Evolutionary conservation across 148 eudicot species (phyloP).

Genomic region (Pouteria glomerata): DNA sequence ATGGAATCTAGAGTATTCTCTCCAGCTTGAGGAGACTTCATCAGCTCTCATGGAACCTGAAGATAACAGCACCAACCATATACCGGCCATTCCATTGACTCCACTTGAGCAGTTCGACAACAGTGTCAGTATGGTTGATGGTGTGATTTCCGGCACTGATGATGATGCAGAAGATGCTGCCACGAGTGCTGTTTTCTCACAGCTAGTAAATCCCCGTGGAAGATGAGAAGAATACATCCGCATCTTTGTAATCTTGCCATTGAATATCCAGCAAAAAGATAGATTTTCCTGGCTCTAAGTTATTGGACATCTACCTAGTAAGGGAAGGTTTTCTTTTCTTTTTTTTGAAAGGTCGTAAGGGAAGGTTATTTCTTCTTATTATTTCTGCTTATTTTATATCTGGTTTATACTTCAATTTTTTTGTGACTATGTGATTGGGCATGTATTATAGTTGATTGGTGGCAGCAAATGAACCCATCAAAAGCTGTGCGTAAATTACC

Average conservation of each 20-base stretch:
- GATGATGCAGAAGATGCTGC: conserved; percentile 86
- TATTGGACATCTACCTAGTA: conserved; percentile 7
- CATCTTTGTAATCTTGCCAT: not conserved
- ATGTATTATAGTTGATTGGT: not conserved
- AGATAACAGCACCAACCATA: conserved; percentile 92
- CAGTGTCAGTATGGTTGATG: conserved; percentile 64
- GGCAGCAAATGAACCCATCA: not conserved
- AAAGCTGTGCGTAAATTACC: not conserved
- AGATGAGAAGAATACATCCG: conserved; percentile 37
- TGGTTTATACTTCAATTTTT: not conserved
- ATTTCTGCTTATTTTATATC: not conserved
- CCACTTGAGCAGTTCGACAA: conserved; percentile 69
- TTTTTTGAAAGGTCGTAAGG: not conserved
- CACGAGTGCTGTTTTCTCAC: conserved; percentile 91
- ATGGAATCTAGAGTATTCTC: conserved; percentile 94
- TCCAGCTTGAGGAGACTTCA: conserved; percentile 88
- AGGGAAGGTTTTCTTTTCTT: conserved; percentile 1
- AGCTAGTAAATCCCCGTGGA: conserved; percentile 94
- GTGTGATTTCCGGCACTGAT: conserved; percentile 58
- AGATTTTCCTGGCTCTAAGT: not conserved
- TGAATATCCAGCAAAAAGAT: not conserved
- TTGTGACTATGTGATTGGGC: conserved; percentile 8
- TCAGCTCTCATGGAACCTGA: conserved; percentile 76
- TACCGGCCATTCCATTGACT: conserved; percentile 54
- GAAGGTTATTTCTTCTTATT: too few relatives aligned